Evolutionary conservation across 345 rosid genomes (phyloP).

Genomic region (Populus nigra): DNA sequence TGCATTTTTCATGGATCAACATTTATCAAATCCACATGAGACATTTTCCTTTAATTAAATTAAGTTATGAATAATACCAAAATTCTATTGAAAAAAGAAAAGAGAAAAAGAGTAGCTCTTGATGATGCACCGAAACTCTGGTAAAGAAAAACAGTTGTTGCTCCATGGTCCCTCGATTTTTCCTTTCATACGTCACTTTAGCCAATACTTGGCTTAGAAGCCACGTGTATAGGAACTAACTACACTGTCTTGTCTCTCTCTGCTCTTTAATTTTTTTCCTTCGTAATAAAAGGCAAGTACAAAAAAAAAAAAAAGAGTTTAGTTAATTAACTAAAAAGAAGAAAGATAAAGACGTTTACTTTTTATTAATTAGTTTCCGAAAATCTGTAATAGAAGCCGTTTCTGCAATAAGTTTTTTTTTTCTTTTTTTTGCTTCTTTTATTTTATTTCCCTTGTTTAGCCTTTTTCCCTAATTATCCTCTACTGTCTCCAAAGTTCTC

Average conservation of each 20-base stretch:
- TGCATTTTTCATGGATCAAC: background rate
- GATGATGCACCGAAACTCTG: too few relatives aligned
- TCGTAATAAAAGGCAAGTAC: too few relatives aligned
- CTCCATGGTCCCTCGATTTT: too few relatives aligned
- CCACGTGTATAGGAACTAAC: slow-evolving; percentile 20
- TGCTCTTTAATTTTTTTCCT: background rate
- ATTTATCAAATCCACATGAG: background rate
- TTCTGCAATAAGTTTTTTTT: background rate
- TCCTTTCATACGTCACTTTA: background rate
- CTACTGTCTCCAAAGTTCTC: background rate
- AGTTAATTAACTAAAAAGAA: background rate
- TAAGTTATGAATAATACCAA: background rate
- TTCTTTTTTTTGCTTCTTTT: background rate
- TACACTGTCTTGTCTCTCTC: background rate
- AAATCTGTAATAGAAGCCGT: background rate
- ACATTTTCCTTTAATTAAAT: background rate
- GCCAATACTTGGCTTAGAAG: slow-evolving; percentile 9
- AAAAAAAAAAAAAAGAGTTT: background rate
- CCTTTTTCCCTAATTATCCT: slow-evolving; percentile 1
- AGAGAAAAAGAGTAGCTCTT: background rate
- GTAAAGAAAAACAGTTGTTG: background rate
- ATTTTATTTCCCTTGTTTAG: slow-evolving; percentile 5
- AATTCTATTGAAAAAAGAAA: background rate
- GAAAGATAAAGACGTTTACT: background rate
- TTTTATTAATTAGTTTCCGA: background rate